Evolutionary conservation across 2,329 filamentous ascomycete genomes (phyloP).

Genomic region (Arthrinium puccinioides): DNA sequence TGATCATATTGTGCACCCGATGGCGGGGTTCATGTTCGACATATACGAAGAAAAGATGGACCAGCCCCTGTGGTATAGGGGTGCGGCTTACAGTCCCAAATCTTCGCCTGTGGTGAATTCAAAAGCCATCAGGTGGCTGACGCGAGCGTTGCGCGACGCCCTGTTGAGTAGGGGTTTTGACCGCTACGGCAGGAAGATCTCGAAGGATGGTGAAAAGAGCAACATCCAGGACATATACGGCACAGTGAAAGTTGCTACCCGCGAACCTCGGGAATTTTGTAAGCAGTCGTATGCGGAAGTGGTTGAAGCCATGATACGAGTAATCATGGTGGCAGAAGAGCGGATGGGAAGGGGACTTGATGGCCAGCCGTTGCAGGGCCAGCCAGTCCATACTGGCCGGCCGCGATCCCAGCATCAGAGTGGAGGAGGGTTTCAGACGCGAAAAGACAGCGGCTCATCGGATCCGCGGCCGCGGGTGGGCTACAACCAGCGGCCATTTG

Average conservation of each 20-base stretch:
- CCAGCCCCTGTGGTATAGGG: slow-evolving; percentile 17
- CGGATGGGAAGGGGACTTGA: neutral
- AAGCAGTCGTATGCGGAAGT: neutral
- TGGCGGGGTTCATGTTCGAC: slow-evolving; percentile 18
- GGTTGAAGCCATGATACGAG: neutral
- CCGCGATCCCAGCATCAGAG: neutral
- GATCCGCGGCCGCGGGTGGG: no score
- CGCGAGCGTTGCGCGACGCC: slow-evolving; percentile 14
- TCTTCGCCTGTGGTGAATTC: slow-evolving; percentile 10
- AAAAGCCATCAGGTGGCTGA: slow-evolving; percentile 11
- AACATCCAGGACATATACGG: neutral
- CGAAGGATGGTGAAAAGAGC: neutral
- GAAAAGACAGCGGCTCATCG: no score
- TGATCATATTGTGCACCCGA: slow-evolving; percentile 17
- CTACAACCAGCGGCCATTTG: no score
- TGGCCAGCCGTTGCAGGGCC: neutral
- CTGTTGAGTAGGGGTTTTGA: slow-evolving; percentile 15
- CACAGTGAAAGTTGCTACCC: neutral
- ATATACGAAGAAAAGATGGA: slow-evolving; percentile 19
- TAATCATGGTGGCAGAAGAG: neutral
- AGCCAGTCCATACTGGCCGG: neutral
- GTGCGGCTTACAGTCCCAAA: neutral
- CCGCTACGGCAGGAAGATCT: slow-evolving; percentile 7
- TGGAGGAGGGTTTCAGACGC: no score
- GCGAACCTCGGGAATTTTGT: neutral